Evolutionary conservation across 2,329 filamentous ascomycete species (phyloP).

Genomic region (Microascus cirrosus): DNA sequence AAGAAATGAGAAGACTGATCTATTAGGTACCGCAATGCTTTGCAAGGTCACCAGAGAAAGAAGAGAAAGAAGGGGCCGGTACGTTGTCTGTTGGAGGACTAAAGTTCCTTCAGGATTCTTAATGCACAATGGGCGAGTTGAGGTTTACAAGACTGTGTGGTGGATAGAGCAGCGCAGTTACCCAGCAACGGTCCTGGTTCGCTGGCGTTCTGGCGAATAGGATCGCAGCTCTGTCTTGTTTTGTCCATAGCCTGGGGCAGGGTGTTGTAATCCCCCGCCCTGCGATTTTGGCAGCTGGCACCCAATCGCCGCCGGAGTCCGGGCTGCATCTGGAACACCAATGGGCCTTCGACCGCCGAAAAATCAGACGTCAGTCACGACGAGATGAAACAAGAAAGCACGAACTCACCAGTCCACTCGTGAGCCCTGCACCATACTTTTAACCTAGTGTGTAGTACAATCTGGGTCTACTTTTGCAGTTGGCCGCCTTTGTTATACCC

Average conservation of each 20-base stretch:
- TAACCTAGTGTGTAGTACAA: too few species aligned
- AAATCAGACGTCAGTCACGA: background rate
- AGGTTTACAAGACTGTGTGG: background rate
- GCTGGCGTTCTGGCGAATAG: background rate
- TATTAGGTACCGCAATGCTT: background rate
- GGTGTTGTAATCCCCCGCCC: background rate
- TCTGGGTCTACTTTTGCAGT: too few species aligned
- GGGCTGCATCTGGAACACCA: background rate
- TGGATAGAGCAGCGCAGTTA: background rate
- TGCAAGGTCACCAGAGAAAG: background rate
- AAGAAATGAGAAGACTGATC: background rate
- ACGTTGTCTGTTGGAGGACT: background rate
- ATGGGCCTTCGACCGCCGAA: background rate
- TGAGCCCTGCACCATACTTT: too few species aligned
- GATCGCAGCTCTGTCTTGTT: background rate
- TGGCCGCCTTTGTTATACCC: too few species aligned
- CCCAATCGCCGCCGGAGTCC: background rate
- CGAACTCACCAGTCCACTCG: too few species aligned
- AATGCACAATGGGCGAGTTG: background rate
- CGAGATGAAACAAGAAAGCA: background rate
- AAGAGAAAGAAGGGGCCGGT: background rate
- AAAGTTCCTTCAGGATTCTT: background rate
- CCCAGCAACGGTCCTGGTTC: background rate
- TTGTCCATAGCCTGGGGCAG: background rate
- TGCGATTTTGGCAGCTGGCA: background rate